Percentiles rank a stretch among this genome's conserved stretches.
These are phyloP conservation scores for Hanseniaspora hatyaiensis DNA, from an alignment of 805 yeast genomes.

Conservation along the genomic window DNA sequence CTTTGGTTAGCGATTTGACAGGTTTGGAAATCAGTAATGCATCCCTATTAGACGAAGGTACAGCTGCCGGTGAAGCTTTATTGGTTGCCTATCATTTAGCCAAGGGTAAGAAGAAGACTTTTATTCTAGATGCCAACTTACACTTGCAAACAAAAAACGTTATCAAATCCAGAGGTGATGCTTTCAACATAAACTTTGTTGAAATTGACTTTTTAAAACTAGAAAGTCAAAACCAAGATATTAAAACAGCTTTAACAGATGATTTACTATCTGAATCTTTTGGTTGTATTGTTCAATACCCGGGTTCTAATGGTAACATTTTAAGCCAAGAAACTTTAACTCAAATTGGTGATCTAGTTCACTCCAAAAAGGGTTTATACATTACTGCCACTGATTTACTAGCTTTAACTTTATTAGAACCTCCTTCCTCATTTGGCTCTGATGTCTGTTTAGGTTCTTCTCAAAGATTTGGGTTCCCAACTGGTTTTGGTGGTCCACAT, in stretches of 20 bases:
- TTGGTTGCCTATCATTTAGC: slow-evolving; percentile 58
- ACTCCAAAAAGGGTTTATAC: slow-evolving; percentile 59
- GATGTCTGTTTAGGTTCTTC: slow-evolving; percentile 88
- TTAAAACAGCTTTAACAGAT: slow-evolving; percentile 19
- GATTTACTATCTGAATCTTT: slow-evolving; percentile 39
- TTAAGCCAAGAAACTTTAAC: slow-evolving; percentile 38
- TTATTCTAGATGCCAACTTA: slow-evolving; percentile 60
- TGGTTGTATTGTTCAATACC: slow-evolving; percentile 85
- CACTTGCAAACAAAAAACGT: slow-evolving; percentile 84
- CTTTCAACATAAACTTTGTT: slow-evolving; percentile 54
- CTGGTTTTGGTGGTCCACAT: slow-evolving; percentile 98
- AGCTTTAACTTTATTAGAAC: slow-evolving; percentile 72
- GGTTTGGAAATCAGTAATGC: slow-evolving; percentile 94
- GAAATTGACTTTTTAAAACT: slow-evolving; percentile 39
- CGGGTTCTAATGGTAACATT: slow-evolving; percentile 71
- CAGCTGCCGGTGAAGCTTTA: slow-evolving; percentile 97
- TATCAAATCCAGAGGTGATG: slow-evolving; percentile 62
- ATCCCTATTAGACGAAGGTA: slow-evolving; percentile 87
- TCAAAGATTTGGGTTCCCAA: slow-evolving; percentile 94
- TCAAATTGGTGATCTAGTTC: slow-evolving; percentile 52
- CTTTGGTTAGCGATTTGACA: slow-evolving; percentile 79
- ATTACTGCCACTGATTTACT: slow-evolving; percentile 85
- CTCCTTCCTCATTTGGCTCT: slow-evolving; percentile 80
- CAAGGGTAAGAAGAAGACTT: slow-evolving; percentile 56
- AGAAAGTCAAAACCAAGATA: slow-evolving; percentile 24